These are phyloP conservation scores for Yamadazyma membranifaciens DNA, from an alignment of 1,139 yeast genomes.

Conservation along the genomic window DNA sequence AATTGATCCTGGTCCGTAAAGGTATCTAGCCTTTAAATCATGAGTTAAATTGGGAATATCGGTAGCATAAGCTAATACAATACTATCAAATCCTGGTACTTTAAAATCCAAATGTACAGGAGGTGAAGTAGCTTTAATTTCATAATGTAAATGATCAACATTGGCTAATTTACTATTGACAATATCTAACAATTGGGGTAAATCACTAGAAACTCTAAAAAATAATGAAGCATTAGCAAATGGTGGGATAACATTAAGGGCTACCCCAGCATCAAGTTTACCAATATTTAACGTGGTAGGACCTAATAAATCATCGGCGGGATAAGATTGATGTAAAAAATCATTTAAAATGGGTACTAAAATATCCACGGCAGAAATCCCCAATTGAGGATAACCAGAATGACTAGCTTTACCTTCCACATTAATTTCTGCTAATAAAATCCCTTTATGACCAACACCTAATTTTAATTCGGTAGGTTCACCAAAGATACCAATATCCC, in stretches of 20 bases:
- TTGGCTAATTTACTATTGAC: conserved; percentile 35
- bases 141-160: conserved; percentile 26
- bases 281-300: conserved; percentile 65
- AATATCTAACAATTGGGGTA: conserved; percentile 32
- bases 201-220: conserved; percentile 54
- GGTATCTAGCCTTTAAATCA: conserved; percentile 40
- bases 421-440: conserved; percentile 36
- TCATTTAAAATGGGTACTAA: conserved; percentile 48
- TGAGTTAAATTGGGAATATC: conserved; percentile 57
- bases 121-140: conserved; percentile 17
- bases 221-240: conserved; percentile 49
- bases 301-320: conserved; percentile 54
- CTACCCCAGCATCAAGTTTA: conserved; percentile 57
- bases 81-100: conserved; percentile 62
- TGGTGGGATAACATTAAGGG: conserved; percentile 62
- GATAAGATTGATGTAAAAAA: conserved; percentile 38
- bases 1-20: conserved; percentile 72
- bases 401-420: conserved; percentile 63
- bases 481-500: conserved; percentile 68
- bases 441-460: conserved; percentile 72
- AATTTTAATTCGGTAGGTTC: conserved; percentile 72
- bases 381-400: conserved; percentile 70
- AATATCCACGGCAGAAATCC: conserved; percentile 60
- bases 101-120: conserved; percentile 56
- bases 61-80: conserved; percentile 58